A percentile compares a stretch with the other conserved stretches of the same genome.
phyloP scores from a whole-genome alignment of 2,329 filamentous ascomycete species.

The Monilinia laxa region DNA sequence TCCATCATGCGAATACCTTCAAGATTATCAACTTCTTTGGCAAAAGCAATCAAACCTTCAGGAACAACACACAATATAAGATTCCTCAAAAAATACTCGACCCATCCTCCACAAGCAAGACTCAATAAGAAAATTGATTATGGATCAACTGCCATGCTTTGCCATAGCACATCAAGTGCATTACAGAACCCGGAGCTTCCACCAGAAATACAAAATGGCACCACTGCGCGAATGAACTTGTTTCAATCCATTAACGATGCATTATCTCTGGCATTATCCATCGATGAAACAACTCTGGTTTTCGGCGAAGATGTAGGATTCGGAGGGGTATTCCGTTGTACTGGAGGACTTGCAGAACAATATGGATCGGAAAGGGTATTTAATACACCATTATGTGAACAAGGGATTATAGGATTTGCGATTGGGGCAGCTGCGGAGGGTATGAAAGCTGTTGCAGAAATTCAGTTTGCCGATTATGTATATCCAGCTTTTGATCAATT shows the following conservation, averaged over 20 bases:
- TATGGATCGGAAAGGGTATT: constrained; percentile 90
- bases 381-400: constrained; percentile 92
- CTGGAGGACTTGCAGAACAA: constrained; percentile 83
- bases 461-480: constrained; percentile 78
- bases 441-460: constrained; percentile 88
- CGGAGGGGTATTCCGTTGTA: constrained; percentile 92
- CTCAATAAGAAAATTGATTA: constrained; percentile 91
- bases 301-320: constrained; percentile 98
- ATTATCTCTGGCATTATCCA: constrained; percentile 74
- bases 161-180: constrained; percentile 73
- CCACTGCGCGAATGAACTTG: constrained; percentile 85
- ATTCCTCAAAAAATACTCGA: constrained; percentile 34
- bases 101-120: constrained; percentile 54
- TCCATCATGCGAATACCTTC: constrained; percentile 17
- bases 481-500: constrained; percentile 77
- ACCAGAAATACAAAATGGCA: constrained; percentile 60
- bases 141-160: constrained; percentile 73
- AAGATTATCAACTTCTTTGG: neutral
- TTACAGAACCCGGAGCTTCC: constrained; percentile 72
- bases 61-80: constrained; percentile 1
- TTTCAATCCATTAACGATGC: constrained; percentile 94
- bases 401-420: constrained; percentile 91
- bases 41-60: neutral
- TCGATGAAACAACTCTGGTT: constrained; percentile 82
- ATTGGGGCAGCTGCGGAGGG: constrained; percentile 88